Evolutionary conservation across 345 rosid species (phyloP).

Genomic region (Anacardium occidentale): DNA sequence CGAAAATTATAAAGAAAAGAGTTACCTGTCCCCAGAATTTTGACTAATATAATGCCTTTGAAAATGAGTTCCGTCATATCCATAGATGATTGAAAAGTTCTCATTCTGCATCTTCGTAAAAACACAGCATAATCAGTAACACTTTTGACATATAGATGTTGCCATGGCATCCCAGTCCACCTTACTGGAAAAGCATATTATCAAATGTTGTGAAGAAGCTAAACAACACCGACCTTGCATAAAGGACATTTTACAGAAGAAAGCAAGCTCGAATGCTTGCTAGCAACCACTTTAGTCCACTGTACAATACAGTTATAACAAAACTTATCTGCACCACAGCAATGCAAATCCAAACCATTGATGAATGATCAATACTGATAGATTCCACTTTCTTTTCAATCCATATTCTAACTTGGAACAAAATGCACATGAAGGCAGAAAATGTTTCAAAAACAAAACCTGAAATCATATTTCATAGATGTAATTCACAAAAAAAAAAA

Average conservation of each 20-base stretch:
- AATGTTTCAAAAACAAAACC: neutral
- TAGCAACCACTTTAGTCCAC: slow-evolving; percentile 71
- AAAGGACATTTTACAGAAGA: slow-evolving; percentile 73
- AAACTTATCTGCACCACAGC: slow-evolving; percentile 67
- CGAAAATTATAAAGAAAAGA: neutral
- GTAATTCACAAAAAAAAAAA: neutral
- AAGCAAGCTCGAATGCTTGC: slow-evolving; percentile 44
- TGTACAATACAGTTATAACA: slow-evolving; percentile 76
- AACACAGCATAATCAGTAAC: slow-evolving; percentile 14
- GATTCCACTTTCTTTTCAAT: neutral
- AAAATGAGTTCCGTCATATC: slow-evolving; percentile 61
- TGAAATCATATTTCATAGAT: neutral
- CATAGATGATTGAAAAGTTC: slow-evolving; percentile 60
- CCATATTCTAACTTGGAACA: neutral
- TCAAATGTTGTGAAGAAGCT: neutral
- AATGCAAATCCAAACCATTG: neutral
- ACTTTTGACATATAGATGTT: neutral
- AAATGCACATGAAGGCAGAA: neutral
- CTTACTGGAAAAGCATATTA: neutral
- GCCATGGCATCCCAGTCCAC: no score
- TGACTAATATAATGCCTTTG: slow-evolving; percentile 56
- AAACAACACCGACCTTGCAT: slow-evolving; percentile 66
- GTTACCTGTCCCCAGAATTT: slow-evolving; percentile 48
- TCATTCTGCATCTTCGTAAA: slow-evolving; percentile 51
- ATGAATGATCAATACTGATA: neutral